phyloP scores from a whole-genome alignment of 441 rosid species.

The Populus tomentosa region DNA sequence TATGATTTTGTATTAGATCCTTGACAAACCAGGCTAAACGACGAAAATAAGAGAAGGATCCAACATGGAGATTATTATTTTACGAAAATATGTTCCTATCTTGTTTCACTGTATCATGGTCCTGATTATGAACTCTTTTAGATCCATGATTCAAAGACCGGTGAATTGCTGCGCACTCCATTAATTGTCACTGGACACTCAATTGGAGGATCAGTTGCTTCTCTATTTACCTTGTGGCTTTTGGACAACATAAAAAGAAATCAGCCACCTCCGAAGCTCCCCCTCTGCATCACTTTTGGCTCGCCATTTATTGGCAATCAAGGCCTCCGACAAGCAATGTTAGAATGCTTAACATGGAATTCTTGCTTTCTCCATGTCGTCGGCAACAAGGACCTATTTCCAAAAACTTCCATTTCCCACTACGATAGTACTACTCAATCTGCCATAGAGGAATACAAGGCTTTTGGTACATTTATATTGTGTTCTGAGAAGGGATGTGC shows the following conservation, averaged over 20 bases:
- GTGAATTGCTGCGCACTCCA: conserved; percentile 11
- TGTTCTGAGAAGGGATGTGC: conserved; percentile 36
- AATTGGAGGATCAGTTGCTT: conserved; percentile 64
- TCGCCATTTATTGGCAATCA: conserved; percentile 52
- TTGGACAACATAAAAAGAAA: conserved; percentile 28
- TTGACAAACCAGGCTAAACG: not conserved
- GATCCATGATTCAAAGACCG: conserved; percentile 7
- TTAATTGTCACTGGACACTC: conserved; percentile 52
- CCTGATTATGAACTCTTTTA: not conserved
- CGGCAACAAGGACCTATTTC: conserved; percentile 31
- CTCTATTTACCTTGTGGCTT: conserved; percentile 60
- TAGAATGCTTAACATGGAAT: conserved; percentile 30
- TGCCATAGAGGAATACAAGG: conserved; percentile 24
- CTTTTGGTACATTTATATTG: conserved; percentile 61
- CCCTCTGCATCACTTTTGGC: conserved; percentile 70
- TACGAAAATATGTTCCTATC: not conserved
- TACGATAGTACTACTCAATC: not conserved
- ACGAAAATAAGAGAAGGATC: not conserved
- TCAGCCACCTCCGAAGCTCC: conserved; percentile 12
- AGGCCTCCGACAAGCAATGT: conserved; percentile 38
- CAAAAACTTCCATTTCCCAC: conserved; percentile 22
- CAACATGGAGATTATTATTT: not conserved
- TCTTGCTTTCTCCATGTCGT: conserved; percentile 66
- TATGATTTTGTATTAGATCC: not conserved
- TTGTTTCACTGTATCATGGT: too few species aligned